Base-by-base conservation (phyloP, 805 yeast genomes). In the Kodamaea neixiangensis region DNA sequence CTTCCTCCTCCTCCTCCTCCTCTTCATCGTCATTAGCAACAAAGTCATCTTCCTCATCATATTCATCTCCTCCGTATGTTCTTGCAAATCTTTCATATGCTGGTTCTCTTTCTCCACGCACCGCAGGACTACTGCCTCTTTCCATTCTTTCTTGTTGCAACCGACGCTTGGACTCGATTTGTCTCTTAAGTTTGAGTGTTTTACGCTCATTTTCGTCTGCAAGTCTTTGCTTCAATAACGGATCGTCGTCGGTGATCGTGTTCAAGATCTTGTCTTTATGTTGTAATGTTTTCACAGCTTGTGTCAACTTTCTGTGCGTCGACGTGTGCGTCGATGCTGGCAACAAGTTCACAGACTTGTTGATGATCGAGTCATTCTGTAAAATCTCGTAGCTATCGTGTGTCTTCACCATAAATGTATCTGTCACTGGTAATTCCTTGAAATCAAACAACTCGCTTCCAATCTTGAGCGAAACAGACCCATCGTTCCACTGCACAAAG, bases 401-500 rank as follows among this genome's bases (percentile, higher is more conserved):
- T 29, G 90, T 81, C 22, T 81, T 79, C 1, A 88, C 85, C 45
- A 94, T 73, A 49, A 87, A 82, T 29, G 87, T 83, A 62, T 91
- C 96, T 47, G 80, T 82, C 37, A 83, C 72, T 7, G 86, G 82
- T 51, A 82, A 81, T 9, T 79, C 69, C 49, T 83, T 75, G 52
- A 89, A 83, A 63, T 93, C 97, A 60, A 92, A 93, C 55, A 86
- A 77, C 68, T 94, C 99, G 44, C 79, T 77, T 29, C 99, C 99
- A 35, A 94, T 72, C 62, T 89, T 92, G 58, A 94, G 73, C 1
- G 97, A 91, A 55, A 83, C 71, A 3, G 89, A 77, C 1, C 99
- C 99, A 68, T 94, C 98, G 50, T 87, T 86, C 99, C 99, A 94
- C 66, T 89, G 87, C 33, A 94, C 80, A 50, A 93, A 83, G 63